Evolutionary conservation across 2,329 filamentous ascomycete genomes (phyloP).

Genomic region (Aspergillus versicolor): DNA sequence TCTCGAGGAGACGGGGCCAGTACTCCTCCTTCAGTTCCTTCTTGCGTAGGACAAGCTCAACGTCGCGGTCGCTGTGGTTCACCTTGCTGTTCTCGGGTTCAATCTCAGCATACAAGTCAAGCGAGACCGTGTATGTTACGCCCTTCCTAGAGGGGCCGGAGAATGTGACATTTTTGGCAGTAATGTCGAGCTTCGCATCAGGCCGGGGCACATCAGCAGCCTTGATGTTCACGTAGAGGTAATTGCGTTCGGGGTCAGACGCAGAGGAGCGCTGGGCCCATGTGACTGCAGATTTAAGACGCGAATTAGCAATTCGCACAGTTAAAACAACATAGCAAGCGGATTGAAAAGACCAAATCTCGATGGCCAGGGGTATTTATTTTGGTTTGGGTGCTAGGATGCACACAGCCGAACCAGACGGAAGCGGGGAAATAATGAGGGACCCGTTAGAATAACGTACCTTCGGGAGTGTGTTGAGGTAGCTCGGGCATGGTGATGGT

Average conservation of each 20-base stretch:
- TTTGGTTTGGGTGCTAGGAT: slow-evolving; percentile 5
- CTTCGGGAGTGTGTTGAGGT: slow-evolving; percentile 46
- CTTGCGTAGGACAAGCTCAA: slow-evolving; percentile 92
- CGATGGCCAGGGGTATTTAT: background rate
- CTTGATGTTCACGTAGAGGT: slow-evolving; percentile 88
- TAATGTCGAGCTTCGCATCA: slow-evolving; percentile 78
- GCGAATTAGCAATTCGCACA: slow-evolving; percentile 7
- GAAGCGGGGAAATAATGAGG: slow-evolving; percentile 31
- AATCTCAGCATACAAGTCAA: slow-evolving; percentile 90
- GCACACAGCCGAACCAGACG: slow-evolving; percentile 13
- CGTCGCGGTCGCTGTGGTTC: slow-evolving; percentile 82
- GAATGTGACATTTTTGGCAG: slow-evolving; percentile 75
- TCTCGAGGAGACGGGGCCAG: slow-evolving; percentile 95
- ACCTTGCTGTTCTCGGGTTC: slow-evolving; percentile 80
- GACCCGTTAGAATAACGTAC: slow-evolving; percentile 32
- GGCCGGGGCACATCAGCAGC: slow-evolving; percentile 78
- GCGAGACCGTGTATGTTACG: slow-evolving; percentile 77
- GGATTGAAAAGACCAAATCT: slow-evolving; percentile 4
- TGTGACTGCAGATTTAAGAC: slow-evolving; percentile 62
- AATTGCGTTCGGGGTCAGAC: slow-evolving; percentile 81
- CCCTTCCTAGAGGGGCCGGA: slow-evolving; percentile 83
- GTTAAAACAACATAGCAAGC: background rate
- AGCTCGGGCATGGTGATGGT: slow-evolving; percentile 26
- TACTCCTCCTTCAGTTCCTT: slow-evolving; percentile 93
- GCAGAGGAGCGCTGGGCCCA: slow-evolving; percentile 95